Conservation (phyloP, 2,329 filamentous ascomycete genomes). For the Colletotrichum cereale region DNA sequence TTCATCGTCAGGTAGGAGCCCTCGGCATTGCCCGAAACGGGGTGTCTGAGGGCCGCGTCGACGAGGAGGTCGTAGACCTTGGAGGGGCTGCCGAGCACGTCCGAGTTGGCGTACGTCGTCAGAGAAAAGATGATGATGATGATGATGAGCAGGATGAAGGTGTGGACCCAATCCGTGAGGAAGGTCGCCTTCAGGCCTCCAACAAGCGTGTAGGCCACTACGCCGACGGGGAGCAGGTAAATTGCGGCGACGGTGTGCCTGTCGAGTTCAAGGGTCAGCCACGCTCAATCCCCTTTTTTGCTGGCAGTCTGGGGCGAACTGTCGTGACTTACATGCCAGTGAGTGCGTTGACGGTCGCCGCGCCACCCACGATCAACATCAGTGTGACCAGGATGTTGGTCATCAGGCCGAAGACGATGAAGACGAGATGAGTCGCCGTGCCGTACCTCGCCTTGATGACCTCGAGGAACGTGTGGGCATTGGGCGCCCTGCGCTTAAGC, state of each 20-base stretch:
- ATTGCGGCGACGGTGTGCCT: slow-evolving; percentile 75
- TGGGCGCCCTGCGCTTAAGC: slow-evolving; percentile 82
- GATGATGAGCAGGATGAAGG: slow-evolving; percentile 80
- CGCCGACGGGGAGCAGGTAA: slow-evolving; percentile 83
- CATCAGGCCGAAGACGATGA: slow-evolving; percentile 80
- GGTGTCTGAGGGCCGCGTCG: slow-evolving; percentile 72
- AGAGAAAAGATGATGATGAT: slow-evolving; percentile 85
- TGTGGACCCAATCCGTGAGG: slow-evolving; percentile 82
- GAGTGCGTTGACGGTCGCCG: slow-evolving; percentile 70
- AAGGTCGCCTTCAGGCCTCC: slow-evolving; percentile 84
- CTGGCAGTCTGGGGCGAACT: neutral
- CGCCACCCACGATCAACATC: slow-evolving; percentile 85
- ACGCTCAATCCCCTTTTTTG: neutral
- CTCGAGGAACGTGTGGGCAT: slow-evolving; percentile 82
- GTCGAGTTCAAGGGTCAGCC: neutral
- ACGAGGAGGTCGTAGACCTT: slow-evolving; percentile 76
- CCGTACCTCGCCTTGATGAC: slow-evolving; percentile 82
- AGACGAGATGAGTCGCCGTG: slow-evolving; percentile 73
- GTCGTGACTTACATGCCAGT: slow-evolving; percentile 48
- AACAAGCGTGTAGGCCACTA: slow-evolving; percentile 77
- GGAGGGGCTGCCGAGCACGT: slow-evolving; percentile 75
- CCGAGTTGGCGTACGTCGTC: slow-evolving; percentile 68
- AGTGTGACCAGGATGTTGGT: slow-evolving; percentile 81
- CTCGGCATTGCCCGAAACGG: slow-evolving; percentile 78
- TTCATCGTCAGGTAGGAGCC: slow-evolving; percentile 86